Evolutionary conservation across 2,329 filamentous ascomycete genomes (phyloP).

Genomic region (Rhynchosporium graminicola): DNA sequence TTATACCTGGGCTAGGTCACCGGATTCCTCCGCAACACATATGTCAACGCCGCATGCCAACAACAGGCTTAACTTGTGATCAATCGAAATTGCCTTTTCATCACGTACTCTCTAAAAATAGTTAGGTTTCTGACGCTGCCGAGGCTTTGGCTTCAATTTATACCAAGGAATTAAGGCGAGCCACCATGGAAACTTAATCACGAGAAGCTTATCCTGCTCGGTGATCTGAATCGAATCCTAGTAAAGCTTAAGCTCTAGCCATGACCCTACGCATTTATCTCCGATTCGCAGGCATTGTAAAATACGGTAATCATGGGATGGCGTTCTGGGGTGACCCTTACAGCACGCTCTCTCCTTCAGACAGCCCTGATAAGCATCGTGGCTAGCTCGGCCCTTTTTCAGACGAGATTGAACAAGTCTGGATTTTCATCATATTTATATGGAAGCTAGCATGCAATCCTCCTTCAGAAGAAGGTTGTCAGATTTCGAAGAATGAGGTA

Average conservation of each 20-base stretch:
- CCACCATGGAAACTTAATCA: not conserved
- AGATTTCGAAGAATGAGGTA: conserved; percentile 1
- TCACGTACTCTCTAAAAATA: not conserved
- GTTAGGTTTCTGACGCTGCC: not conserved
- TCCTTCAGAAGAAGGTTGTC: not conserved
- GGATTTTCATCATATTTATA: not conserved
- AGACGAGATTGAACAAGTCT: not conserved
- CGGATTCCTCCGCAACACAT: conserved; percentile 1
- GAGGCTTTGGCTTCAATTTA: not conserved
- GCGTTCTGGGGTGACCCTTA: not conserved
- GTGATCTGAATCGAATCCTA: not conserved
- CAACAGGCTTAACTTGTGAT: too few relatives aligned
- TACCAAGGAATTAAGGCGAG: not conserved
- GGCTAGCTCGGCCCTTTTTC: not conserved
- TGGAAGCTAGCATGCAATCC: not conserved
- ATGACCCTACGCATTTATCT: not conserved
- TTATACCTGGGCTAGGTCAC: conserved; percentile 5
- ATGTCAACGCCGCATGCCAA: not conserved
- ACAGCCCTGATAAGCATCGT: not conserved
- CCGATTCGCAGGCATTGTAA: not conserved
- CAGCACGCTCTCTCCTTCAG: conserved; percentile 1
- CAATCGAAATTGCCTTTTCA: too few relatives aligned
- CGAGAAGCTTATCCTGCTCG: conserved; percentile 2
- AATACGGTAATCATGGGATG: conserved; percentile 4
- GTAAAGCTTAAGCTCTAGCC: conserved; percentile 2